Evolutionary conservation across 495 filamentous ascomycete genomes (phyloP).

Genomic region (Tuber indicum): DNA sequence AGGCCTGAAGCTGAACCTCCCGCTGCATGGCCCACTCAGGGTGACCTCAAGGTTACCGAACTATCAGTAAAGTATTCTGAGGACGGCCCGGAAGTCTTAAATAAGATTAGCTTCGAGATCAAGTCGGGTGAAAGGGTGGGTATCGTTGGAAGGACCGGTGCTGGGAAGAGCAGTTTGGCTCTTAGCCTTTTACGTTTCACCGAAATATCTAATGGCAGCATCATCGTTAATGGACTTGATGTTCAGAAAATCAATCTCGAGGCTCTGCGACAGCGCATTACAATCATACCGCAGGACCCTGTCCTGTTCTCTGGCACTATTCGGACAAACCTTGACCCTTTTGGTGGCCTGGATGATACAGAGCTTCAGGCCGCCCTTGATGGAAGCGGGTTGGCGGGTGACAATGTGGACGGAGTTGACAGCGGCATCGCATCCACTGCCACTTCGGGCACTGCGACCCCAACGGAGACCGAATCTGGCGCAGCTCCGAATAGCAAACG

Average conservation of each 20-base stretch:
- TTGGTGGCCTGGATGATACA: constrained; percentile 35
- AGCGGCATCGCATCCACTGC: constrained; percentile 3
- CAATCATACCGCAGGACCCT: constrained; percentile 53
- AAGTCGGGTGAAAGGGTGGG: constrained; percentile 45
- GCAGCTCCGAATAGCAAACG: constrained; percentile 16
- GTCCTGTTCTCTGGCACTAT: constrained; percentile 51
- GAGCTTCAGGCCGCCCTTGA: constrained; percentile 33
- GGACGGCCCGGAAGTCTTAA: constrained; percentile 45
- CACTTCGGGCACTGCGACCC: not conserved
- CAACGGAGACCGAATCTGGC: constrained; percentile 8
- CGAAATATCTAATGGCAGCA: constrained; percentile 45
- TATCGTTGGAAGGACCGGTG: constrained; percentile 52
- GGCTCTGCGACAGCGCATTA: constrained; percentile 48
- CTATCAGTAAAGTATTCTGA: constrained; percentile 45
- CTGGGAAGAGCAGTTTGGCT: constrained; percentile 45
- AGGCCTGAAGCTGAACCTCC: constrained; percentile 38
- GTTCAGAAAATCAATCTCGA: constrained; percentile 47
- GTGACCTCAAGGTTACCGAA: constrained; percentile 44
- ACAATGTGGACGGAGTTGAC: constrained; percentile 7
- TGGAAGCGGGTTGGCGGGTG: constrained; percentile 22
- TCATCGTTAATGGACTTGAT: constrained; percentile 51
- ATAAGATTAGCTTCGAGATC: constrained; percentile 46
- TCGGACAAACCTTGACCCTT: constrained; percentile 50
- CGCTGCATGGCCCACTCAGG: constrained; percentile 47
- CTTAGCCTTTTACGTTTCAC: constrained; percentile 50